Percentiles rank a stretch among this genome's conserved stretches.
These are phyloP conservation scores for Ophiostoma pallidulum DNA, from an alignment of 2,329 filamentous ascomycete genomes.

Conservation along the genomic window DNA sequence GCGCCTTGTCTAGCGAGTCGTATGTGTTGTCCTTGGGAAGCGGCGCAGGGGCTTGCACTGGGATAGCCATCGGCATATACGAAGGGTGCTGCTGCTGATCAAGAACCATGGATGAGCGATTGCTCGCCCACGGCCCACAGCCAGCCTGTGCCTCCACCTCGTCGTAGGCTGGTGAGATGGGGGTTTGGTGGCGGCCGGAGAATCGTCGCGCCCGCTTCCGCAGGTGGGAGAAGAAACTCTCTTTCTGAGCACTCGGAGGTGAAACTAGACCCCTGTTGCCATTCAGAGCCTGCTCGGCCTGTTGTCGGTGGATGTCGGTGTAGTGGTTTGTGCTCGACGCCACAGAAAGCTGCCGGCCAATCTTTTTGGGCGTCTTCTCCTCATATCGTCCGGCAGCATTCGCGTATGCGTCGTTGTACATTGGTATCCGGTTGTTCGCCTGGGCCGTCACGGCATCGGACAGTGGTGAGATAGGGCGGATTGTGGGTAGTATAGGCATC, in stretches of 20 bases:
- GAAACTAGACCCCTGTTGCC: constrained; percentile 68
- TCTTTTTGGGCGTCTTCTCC: constrained; percentile 73
- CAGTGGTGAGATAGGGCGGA: constrained; percentile 90
- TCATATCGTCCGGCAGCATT: constrained; percentile 37
- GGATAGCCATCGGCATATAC: constrained; percentile 14
- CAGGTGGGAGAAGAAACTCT: constrained; percentile 96
- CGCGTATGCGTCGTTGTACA: constrained; percentile 41
- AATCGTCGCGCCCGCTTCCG: constrained; percentile 86
- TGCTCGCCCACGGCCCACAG: constrained; percentile 80
- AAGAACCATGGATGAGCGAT: constrained; percentile 73
- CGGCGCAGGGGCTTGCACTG: constrained; percentile 34
- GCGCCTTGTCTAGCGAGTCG: constrained; percentile 50
- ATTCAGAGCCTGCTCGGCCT: constrained; percentile 83
- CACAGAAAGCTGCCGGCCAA: constrained; percentile 86
- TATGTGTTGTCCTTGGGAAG: constrained; percentile 46
- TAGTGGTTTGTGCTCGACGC: constrained; percentile 91
- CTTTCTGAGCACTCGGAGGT: constrained; percentile 71
- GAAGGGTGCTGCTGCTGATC: constrained; percentile 38
- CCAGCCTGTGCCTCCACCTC: constrained; percentile 90
- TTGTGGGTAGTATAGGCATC: constrained; percentile 92
- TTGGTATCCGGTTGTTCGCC: constrained; percentile 56
- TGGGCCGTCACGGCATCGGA: constrained; percentile 88
- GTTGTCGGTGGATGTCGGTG: constrained; percentile 76
- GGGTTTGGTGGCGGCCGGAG: constrained; percentile 80
- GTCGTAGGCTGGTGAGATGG: constrained; percentile 68